A percentile compares a stretch with the other conserved stretches of the same genome.
Evolutionary conservation across 768 basidiomycete species (phyloP).

Genomic region (Cystofilobasidium capitatum): DNA sequence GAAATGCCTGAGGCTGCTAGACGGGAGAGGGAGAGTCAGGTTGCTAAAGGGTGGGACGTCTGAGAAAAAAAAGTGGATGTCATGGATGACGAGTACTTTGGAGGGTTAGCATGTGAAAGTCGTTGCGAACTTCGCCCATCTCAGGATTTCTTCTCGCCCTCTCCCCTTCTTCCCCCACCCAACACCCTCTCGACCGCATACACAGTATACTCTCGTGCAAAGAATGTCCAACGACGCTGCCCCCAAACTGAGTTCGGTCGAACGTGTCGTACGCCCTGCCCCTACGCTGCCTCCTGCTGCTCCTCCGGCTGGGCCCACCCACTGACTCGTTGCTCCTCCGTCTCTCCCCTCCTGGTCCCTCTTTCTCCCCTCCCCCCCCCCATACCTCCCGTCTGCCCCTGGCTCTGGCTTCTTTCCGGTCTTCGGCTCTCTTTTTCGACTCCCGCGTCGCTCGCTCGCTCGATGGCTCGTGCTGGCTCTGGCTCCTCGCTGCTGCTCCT

Average conservation of each 20-base stretch:
- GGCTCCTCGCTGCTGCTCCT: not conserved
- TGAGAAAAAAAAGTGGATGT: not conserved
- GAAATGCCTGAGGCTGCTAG: slow-evolving; percentile 30
- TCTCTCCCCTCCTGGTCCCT: not conserved
- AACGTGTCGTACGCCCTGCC: not conserved
- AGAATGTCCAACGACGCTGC: too few relatives aligned
- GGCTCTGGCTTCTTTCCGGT: too few relatives aligned
- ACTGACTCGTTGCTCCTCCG: not conserved
- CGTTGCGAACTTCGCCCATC: too few relatives aligned
- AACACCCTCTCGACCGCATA: not conserved
- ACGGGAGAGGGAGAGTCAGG: not conserved
- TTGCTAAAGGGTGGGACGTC: not conserved
- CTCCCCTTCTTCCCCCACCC: not conserved
- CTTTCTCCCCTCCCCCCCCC: not conserved
- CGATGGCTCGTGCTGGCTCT: too few relatives aligned
- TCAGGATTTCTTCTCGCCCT: too few relatives aligned
- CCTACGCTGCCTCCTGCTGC: not conserved
- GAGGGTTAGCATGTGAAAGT: too few relatives aligned
- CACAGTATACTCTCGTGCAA: too few relatives aligned
- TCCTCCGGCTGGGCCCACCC: not conserved
- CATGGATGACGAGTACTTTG: not conserved
- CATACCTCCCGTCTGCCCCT: not conserved
- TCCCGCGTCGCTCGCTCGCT: too few relatives aligned
- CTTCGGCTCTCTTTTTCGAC: too few relatives aligned
- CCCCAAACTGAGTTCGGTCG: not conserved